Conservation (phyloP, 768 basidiomycete species). For the Tricholoma terreum region DNA sequence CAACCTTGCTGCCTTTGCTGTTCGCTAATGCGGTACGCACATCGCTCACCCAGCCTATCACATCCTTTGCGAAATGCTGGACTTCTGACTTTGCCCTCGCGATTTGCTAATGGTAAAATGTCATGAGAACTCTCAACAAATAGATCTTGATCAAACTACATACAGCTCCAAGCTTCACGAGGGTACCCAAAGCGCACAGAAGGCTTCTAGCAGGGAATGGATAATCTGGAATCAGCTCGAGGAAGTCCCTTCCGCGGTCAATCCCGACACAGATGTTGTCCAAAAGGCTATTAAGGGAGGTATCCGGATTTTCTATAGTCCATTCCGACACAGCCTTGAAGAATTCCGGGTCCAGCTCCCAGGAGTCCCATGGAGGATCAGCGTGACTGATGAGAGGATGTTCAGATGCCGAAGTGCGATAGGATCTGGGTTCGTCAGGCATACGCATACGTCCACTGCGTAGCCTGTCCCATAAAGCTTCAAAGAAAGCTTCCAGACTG, state of each 20-base stretch:
- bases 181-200: not conserved
- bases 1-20: not conserved
- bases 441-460: not conserved
- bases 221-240: conserved; percentile 3
- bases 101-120: not conserved
- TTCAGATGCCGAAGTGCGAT: not conserved
- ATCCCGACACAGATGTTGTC: not conserved
- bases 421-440: not conserved
- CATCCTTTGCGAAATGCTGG: conserved; percentile 4
- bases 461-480: too few species aligned
- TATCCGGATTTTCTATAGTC: conserved; percentile 2
- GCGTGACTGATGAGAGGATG: not conserved
- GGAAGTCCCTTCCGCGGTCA: not conserved
- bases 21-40: conserved; percentile 1
- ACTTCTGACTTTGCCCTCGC: conserved; percentile 1
- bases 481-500: too few species aligned
- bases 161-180: conserved; percentile 4
- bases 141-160: not conserved
- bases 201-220: conserved; percentile 8
- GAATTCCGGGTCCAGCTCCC: conserved; percentile 6
- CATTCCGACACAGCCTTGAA: conserved; percentile 4
- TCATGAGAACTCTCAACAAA: too few species aligned
- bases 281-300: not conserved
- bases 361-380: conserved; percentile 5
- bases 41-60: conserved; percentile 6